Base-by-base conservation (phyloP, 164 flowering plant species). In the Stephania yunnanensis region DNA sequence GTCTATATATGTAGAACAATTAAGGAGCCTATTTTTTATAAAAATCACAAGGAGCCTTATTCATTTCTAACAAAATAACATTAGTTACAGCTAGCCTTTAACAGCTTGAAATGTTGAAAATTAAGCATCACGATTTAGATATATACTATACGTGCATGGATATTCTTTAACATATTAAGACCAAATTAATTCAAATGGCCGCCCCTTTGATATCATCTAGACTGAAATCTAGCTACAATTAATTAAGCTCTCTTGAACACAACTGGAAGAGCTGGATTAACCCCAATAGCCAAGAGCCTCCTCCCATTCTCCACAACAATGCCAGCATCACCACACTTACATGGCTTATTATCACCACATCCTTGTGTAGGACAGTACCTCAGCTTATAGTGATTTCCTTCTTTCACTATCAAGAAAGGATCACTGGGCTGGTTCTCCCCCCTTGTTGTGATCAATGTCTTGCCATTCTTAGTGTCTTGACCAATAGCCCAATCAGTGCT, bases 211-310 rank as follows among this genome's bases (percentile, higher is more conserved):
- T 25, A 25, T 25, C 25, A 25, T 25, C 25, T 25, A 25, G 25
- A 25, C 25, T 25, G 25, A 25, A 25, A 25, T 46, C 50, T 46
- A 46, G 50, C 50, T 10, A 48, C 10, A 8, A 48, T 48, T 48
- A 8, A 17, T 75, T 48, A 69, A 69, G 58, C 80, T 50, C 64
- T 80, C 72, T 10, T 8, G 66, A 82, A 79, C 50, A 68, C 72
- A 53, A 77, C 76, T n/a, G 73, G 63, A 19, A 79, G 75, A n/a
- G 52, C 74, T 50, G 68, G 70, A 31, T 36, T 36, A 36, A 73
- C 80, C 75, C 80, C 76, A 72, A 77, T 55, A 44, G 82, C 78
- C 81, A 76, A 71, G 46, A 82, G 29, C 53, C 75, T 78, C 22
- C 76, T 50, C 55, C 15, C 79, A 48, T 76, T 61, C 31, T 76